Percentiles rank a stretch among this genome's conserved stretches.
phyloP scores from a whole-genome alignment of 495 filamentous ascomycete species.

The Cercophora newfieldiana region DNA sequence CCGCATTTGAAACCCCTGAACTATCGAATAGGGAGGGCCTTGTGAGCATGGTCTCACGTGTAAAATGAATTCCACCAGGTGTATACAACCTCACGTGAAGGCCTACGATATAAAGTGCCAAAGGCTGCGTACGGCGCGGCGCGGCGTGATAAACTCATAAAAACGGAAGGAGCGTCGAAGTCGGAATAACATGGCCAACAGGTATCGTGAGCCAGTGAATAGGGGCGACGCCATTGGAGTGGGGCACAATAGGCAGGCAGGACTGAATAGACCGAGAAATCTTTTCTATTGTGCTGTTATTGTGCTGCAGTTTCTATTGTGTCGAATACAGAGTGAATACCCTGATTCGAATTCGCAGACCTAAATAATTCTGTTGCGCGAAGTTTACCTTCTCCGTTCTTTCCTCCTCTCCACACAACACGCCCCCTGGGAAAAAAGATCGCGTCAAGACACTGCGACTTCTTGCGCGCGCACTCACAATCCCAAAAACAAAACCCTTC shows the following conservation, averaged over 20 bases:
- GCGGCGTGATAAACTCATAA: too few species aligned
- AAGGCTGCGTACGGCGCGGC: too few species aligned
- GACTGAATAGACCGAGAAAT: neutral
- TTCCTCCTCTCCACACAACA: slow-evolving; percentile 16
- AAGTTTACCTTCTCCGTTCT: slow-evolving; percentile 4
- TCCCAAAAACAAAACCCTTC: neutral
- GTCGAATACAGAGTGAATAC: neutral
- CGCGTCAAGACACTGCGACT: slow-evolving; percentile 1
- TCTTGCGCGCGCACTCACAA: neutral
- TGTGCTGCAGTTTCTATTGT: neutral
- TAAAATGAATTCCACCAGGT: too few species aligned
- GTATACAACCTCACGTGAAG: too few species aligned
- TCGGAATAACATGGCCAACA: neutral
- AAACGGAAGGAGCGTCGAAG: neutral
- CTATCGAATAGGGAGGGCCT: too few species aligned
- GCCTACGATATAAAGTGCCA: too few species aligned
- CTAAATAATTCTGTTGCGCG: neutral
- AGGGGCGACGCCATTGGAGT: neutral
- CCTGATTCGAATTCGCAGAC: slow-evolving; percentile 4
- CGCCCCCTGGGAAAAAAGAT: slow-evolving; percentile 14
- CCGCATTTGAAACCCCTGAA: too few species aligned
- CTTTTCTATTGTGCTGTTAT: slow-evolving; percentile 3
- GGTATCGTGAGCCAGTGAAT: neutral
- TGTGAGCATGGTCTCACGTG: too few species aligned
- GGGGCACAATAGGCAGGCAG: neutral